These are phyloP conservation scores for Quercus berberidifolia DNA, from an alignment of 306 rosid genomes.

Conservation along the genomic window DNA sequence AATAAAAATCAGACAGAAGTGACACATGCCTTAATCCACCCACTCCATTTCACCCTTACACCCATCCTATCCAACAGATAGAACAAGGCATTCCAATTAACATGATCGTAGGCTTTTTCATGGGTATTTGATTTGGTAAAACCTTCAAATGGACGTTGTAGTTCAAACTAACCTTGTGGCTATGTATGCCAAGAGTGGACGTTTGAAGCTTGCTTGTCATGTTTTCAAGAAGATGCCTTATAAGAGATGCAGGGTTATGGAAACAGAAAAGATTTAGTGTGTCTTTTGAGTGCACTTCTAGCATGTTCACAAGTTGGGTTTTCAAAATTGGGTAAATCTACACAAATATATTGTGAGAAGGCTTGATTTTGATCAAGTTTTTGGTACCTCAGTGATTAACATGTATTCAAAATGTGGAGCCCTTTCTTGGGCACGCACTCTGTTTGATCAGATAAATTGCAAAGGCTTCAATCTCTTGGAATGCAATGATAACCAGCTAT, in stretches of 20 bases:
- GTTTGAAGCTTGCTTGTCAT: slow-evolving; percentile 27
- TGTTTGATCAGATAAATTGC: slow-evolving; percentile 23
- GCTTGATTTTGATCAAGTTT: slow-evolving; percentile 24
- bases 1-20: too few species aligned
- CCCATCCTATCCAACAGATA: too few species aligned
- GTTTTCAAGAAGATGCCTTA: slow-evolving; percentile 11
- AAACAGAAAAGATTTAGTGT: slow-evolving; percentile 15
- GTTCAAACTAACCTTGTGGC: slow-evolving; percentile 44
- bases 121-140: too few species aligned
- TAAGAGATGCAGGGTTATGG: slow-evolving; percentile 33
- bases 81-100: too few species aligned
- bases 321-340: slow-evolving; percentile 36
- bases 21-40: too few species aligned
- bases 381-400: slow-evolving; percentile 37
- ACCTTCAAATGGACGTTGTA: too few species aligned
- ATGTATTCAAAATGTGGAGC: slow-evolving; percentile 50
- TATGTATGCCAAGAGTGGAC: slow-evolving; percentile 35
- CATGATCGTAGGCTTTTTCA: too few species aligned
- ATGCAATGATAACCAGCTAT: slow-evolving; percentile 42
- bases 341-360: slow-evolving; percentile 32
- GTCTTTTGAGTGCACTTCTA: slow-evolving; percentile 35
- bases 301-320: slow-evolving; percentile 38
- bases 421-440: slow-evolving; percentile 28
- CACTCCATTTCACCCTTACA: too few species aligned
- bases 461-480: slow-evolving; percentile 37